Evolutionary conservation across 768 basidiomycete genomes (phyloP), one percentile per base, ranked within the genome.

Genomic region (Chalciporus sphaerocephalus): DNA sequence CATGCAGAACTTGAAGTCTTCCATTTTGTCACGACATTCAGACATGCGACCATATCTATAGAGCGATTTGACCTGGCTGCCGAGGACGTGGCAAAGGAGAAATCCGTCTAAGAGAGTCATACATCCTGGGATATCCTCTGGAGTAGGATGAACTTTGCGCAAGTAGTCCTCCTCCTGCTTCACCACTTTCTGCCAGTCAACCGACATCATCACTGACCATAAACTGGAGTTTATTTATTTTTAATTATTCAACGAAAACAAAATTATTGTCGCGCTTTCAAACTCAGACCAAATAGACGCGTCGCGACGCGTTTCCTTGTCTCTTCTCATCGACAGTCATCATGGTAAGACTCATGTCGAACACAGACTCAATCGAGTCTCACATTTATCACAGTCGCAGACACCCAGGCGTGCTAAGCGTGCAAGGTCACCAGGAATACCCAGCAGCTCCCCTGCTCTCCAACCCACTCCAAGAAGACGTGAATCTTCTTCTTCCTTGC

Each of bases 1-100:
- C 72, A 95, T 71, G 68, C 95, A 99, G 66, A 89, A 95, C 67
- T 96, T 96, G 76, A 95, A 94, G 57, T 95, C 93, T 47, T 91
- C 84, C 60, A 84, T 75, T 62, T 95, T 93, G 36, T 74, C 73
- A 0, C 70, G 72, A 67, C 94, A 97, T 44, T 81, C 78, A 0
- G 79, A 68, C 50, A 78, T 72, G 45, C 81, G 76, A 6, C 95
- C 95, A 54, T 85, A 82, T 59, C 95, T 80, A 67, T 98, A 98
- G 42, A 97, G 67, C 2, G 86, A 84, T 56, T 84, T 86, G 39
- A 92, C 64, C 66, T 97, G 95, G 16, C 80, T 76, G 30, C 82
- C 80, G 25, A 93, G 73, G 40, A 81, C 77, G 59, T 84, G 78
- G 65, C 91, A 92, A 5, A 75, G 71, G 39, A 87, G 67, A 63